Percentiles rank a stretch among this genome's conserved stretches.
Conservation (phyloP, 164 flowering plant species). For the Berberis thunbergii region DNA sequence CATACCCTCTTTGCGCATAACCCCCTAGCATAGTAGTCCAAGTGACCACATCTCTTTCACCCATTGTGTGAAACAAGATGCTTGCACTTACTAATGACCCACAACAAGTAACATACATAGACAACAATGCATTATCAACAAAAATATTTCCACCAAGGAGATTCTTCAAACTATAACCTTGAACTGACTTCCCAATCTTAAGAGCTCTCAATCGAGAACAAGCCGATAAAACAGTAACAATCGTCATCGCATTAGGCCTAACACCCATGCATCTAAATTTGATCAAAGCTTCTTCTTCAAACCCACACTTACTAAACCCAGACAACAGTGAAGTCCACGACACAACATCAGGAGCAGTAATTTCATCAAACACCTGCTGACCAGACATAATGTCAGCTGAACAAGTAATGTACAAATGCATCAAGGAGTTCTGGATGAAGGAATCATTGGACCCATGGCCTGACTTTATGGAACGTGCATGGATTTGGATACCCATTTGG, state of each 20-base stretch:
- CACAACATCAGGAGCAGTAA: slow-evolving; percentile 9
- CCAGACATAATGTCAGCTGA: background rate
- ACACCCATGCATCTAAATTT: slow-evolving; percentile 14
- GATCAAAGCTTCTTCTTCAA: slow-evolving; percentile 9
- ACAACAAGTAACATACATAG: slow-evolving; percentile 10
- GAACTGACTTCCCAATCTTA: background rate
- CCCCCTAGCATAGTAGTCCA: slow-evolving; percentile 41
- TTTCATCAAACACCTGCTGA: slow-evolving; percentile 9
- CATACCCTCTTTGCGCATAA: slow-evolving; percentile 29
- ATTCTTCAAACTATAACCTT: background rate
- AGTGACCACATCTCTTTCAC: slow-evolving; percentile 13
- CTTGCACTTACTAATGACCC: slow-evolving; percentile 9
- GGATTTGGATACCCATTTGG: slow-evolving; percentile 10
- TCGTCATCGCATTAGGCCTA: slow-evolving; percentile 8
- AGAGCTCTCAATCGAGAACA: background rate
- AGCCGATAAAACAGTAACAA: slow-evolving; percentile 12
- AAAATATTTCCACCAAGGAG: background rate
- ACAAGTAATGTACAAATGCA: slow-evolving; percentile 10
- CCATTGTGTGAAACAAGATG: slow-evolving; percentile 14
- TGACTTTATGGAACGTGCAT: slow-evolving; percentile 5
- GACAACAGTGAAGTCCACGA: slow-evolving; percentile 19
- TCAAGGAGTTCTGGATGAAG: slow-evolving; percentile 10
- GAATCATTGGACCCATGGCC: slow-evolving; percentile 1
- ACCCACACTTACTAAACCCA: slow-evolving; percentile 10
- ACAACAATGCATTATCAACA: slow-evolving; percentile 25